Conservation (phyloP, 768 basidiomycete genomes). For the Candolleomyces eurysporus region DNA sequence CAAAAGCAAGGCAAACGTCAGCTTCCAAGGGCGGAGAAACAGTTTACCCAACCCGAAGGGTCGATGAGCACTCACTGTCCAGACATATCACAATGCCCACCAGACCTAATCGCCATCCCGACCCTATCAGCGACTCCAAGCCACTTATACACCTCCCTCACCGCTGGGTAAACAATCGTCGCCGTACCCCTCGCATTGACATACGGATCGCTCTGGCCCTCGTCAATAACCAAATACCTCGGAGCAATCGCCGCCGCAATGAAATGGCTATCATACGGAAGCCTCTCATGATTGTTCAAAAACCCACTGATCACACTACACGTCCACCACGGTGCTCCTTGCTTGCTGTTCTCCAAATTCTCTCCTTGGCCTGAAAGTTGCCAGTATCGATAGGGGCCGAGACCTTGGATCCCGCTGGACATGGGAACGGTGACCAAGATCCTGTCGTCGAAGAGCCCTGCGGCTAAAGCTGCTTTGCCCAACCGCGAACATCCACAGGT, state of each 20-base stretch:
- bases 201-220: conserved; percentile 11
- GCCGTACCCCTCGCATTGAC: conserved; percentile 14
- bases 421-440: conserved; percentile 14
- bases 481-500: conserved; percentile 31
- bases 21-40: not conserved
- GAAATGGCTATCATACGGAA: conserved; percentile 12
- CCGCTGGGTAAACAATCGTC: conserved; percentile 12
- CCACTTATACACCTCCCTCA: conserved; percentile 13
- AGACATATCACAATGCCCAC: conserved; percentile 11
- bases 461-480: conserved; percentile 12
- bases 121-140: conserved; percentile 10
- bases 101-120: conserved; percentile 12
- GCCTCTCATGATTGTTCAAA: conserved; percentile 9
- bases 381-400: conserved; percentile 14
- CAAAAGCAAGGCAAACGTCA: not conserved
- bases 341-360: conserved; percentile 12
- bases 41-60: not conserved
- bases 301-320: conserved; percentile 8
- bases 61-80: conserved; percentile 12
- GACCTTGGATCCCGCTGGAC: conserved; percentile 14
- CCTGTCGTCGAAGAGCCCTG: conserved; percentile 12
- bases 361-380: conserved; percentile 10
- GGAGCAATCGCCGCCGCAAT: conserved; percentile 12
- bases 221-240: conserved; percentile 8
- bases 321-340: conserved; percentile 12